Conservation (phyloP, 495 filamentous ascomycete species). For the Cairneyella variabilis region DNA sequence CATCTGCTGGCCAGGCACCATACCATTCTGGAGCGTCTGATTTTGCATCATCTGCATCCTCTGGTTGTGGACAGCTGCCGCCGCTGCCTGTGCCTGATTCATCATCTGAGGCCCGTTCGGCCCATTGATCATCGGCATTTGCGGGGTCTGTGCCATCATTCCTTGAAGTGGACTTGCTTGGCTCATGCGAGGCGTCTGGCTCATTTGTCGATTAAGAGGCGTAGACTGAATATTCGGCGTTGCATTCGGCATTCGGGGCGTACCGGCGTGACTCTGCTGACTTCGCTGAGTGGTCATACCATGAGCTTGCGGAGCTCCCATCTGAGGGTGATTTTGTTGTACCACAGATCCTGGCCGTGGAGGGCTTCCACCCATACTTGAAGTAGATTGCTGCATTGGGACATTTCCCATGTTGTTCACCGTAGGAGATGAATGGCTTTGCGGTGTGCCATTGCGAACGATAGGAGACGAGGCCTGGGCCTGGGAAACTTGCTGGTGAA, state of each 20-base stretch:
- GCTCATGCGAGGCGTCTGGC: constrained; percentile 66
- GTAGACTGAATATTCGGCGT: constrained; percentile 80
- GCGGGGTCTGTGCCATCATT: constrained; percentile 54
- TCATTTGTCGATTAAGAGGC: constrained; percentile 63
- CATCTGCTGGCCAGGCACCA: constrained; percentile 26
- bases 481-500: constrained; percentile 59
- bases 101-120: neutral
- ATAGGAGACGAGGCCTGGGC: constrained; percentile 74
- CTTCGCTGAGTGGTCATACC: constrained; percentile 75
- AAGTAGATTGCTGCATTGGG: constrained; percentile 76
- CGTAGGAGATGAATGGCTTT: constrained; percentile 72
- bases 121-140: constrained; percentile 46
- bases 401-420: constrained; percentile 58
- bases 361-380: constrained; percentile 75
- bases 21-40: constrained; percentile 24
- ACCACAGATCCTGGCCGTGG: constrained; percentile 71
- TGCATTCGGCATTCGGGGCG: constrained; percentile 73
- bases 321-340: constrained; percentile 61
- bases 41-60: constrained; percentile 23
- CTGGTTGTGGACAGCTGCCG: constrained; percentile 27
- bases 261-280: constrained; percentile 77
- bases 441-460: constrained; percentile 74
- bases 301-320: constrained; percentile 56
- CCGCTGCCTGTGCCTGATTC: constrained; percentile 3
- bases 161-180: constrained; percentile 65